phyloP scores from a whole-genome alignment of 2,329 filamentous ascomycete genomes.

The Colletotrichum scovillei region DNA sequence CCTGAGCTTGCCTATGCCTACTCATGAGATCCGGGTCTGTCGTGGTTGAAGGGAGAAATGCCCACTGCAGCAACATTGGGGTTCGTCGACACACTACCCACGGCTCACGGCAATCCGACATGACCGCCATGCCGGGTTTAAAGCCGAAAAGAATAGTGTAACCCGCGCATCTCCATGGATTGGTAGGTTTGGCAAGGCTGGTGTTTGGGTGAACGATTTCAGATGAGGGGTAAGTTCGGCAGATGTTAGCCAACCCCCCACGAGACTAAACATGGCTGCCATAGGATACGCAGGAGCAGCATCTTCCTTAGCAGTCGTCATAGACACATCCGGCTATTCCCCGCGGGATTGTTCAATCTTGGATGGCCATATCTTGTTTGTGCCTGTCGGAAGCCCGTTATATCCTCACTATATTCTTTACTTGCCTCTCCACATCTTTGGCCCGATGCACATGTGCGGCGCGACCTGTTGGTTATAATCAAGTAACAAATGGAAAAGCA shows the following conservation, averaged over 20 bases:
- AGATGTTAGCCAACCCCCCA: background rate
- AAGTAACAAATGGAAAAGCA: too few species aligned
- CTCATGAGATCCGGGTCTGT: too few species aligned
- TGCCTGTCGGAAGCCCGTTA: background rate
- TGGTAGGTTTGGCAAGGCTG: background rate
- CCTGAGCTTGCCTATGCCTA: too few species aligned
- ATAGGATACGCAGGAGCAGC: background rate
- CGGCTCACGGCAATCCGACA: background rate
- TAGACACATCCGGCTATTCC: background rate
- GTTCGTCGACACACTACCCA: background rate
- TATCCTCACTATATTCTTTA: background rate
- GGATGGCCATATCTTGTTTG: background rate
- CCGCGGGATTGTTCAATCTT: background rate
- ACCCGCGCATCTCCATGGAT: background rate
- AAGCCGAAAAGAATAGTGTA: background rate
- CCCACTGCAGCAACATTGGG: background rate
- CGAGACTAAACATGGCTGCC: background rate
- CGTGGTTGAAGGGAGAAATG: too few species aligned
- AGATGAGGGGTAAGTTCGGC: background rate
- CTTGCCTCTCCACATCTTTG: background rate
- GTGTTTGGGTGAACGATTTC: background rate
- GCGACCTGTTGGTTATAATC: too few species aligned
- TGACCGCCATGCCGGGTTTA: background rate
- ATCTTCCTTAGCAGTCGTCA: background rate
- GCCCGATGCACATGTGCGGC: too few species aligned